Evolutionary conservation across 768 basidiomycete genomes (phyloP).

Genomic region (Hysterangium stoloniferum): DNA sequence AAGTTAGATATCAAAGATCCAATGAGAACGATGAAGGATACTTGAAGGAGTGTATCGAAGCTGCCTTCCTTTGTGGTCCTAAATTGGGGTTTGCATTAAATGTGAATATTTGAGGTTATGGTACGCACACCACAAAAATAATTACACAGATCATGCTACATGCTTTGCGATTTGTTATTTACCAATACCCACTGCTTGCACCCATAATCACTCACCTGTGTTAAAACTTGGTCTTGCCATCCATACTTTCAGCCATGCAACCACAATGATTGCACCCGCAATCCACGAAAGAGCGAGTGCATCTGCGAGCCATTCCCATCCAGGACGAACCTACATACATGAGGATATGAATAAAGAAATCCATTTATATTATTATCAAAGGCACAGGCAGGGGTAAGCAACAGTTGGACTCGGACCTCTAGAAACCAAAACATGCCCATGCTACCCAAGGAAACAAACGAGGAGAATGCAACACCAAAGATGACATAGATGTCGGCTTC

Average conservation of each 20-base stretch:
- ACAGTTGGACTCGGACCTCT: slow-evolving; percentile 32
- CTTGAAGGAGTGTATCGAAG: slow-evolving; percentile 61
- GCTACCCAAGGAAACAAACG: slow-evolving; percentile 64
- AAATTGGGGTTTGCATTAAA: slow-evolving; percentile 19
- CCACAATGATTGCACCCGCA: slow-evolving; percentile 66
- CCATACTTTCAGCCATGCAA: slow-evolving; percentile 91
- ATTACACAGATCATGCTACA: slow-evolving; percentile 82
- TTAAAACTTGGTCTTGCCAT: slow-evolving; percentile 87
- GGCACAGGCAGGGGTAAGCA: neutral
- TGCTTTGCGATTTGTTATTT: slow-evolving; percentile 32
- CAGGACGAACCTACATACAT: slow-evolving; percentile 37
- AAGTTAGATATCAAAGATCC: slow-evolving; percentile 76
- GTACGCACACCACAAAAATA: slow-evolving; percentile 68
- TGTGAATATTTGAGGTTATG: too few relatives aligned
- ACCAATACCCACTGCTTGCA: too few relatives aligned
- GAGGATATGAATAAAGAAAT: neutral
- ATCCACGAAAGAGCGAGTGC: slow-evolving; percentile 72
- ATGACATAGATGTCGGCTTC: slow-evolving; percentile 82
- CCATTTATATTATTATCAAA: neutral
- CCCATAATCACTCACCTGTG: slow-evolving; percentile 47
- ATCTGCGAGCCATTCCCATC: slow-evolving; percentile 71
- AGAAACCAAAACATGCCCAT: slow-evolving; percentile 78
- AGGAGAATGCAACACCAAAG: slow-evolving; percentile 59
- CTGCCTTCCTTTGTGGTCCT: slow-evolving; percentile 88
- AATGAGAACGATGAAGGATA: slow-evolving; percentile 67